Evolutionary conservation across 257 asterid genomes (phyloP), one percentile per base, ranked within the genome.

Genomic region (Forsythia viridissima): DNA sequence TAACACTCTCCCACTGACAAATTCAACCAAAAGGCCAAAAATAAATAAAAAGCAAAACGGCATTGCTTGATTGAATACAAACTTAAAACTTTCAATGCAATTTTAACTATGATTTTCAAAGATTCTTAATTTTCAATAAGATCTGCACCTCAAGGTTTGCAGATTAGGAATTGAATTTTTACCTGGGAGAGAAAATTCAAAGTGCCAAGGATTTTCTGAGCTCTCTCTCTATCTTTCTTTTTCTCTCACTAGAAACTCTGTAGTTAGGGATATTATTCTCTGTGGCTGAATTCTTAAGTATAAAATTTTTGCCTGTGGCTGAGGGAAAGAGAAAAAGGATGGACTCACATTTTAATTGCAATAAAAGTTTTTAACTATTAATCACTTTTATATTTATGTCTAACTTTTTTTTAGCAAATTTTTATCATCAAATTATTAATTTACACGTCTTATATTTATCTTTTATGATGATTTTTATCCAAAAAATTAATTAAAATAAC

Each of bases 131-230:
- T 55, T 20, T n/a, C 8, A 36, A 77, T 73, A 41, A 72, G 73
- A 70, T 73, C 44, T 59, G 63, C 30, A 57, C 63, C 3, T 81
- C 80, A 86, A 87, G 88, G 84, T 80, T 86, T 77, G 82, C 37
- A 52, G 82, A 84, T 59, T 82, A 72, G 57, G 85, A 72, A 21
- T 61, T 61, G 7, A 21, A 48, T 52, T 36, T 75, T 81, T 84
- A 86, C 90, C 90, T 71, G 82, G 72, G 80, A 74, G 80, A 72
- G 65, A 82, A 84, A 77, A 75, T 61, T 79, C 85, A 86, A 84
- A 71, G 78, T 72, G 83, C 82, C 79, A 66, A 79, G 63, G 74
- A 79, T 76, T 74, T 70, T 80, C 77, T 68, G 75, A 40, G 18
- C 13, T 41, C 51, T 36, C 61, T 30, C 52, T 10, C 24, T 70